These are phyloP conservation scores for Citropsis articulata DNA, from an alignment of 345 rosid genomes.

Conservation along the genomic window DNA sequence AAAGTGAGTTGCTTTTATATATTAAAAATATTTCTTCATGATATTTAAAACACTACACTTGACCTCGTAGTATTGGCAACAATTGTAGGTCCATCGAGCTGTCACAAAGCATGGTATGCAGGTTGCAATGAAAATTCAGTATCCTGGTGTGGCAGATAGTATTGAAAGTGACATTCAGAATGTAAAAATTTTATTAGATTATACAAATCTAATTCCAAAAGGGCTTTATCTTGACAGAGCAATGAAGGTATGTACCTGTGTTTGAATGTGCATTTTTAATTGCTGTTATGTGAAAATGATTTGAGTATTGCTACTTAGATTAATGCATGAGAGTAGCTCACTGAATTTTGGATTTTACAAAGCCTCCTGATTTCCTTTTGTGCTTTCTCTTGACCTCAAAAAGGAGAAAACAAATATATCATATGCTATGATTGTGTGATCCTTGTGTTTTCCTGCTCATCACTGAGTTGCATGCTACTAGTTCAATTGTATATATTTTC, in stretches of 20 bases:
- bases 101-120: conserved; percentile 68
- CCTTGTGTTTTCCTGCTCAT: background rate
- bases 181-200: conserved; percentile 75
- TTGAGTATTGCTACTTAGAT: background rate
- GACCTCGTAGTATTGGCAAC: conserved; percentile 12
- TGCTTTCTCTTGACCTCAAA: background rate
- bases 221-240: conserved; percentile 94
- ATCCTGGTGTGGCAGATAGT: conserved; percentile 97
- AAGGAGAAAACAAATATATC: background rate
- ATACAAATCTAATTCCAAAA: conserved; percentile 86
- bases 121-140: conserved; percentile 96
- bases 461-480: background rate
- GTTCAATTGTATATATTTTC: background rate
- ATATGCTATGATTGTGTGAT: conserved; percentile 1
- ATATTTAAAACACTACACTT: background rate
- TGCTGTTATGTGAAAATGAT: background rate
- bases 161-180: conserved; percentile 95
- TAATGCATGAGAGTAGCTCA: background rate
- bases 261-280: background rate
- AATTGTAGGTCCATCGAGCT: conserved; percentile 81
- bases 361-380: background rate
- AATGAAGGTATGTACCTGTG: conserved; percentile 56
- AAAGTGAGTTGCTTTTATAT: background rate
- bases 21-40: too few relatives aligned
- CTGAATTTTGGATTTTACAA: background rate